phyloP scores from a whole-genome alignment of 2,329 filamentous ascomycete genomes.

The Penicillium sp. region DNA sequence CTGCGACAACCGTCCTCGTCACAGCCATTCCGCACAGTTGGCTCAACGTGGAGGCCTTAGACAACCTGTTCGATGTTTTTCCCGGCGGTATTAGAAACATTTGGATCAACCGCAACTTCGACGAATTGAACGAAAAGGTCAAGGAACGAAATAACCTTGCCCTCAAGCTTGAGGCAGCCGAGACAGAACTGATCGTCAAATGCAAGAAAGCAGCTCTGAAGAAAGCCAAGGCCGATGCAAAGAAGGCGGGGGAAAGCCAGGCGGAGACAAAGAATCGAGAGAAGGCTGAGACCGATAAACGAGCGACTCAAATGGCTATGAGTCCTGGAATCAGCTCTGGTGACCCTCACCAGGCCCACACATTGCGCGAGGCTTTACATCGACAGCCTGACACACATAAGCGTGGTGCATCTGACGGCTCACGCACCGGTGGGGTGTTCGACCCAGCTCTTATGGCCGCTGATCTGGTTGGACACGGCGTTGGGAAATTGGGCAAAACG shows the following conservation, averaged over 20 bases:
- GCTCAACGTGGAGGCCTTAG: constrained; percentile 79
- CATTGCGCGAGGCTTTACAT: constrained; percentile 49
- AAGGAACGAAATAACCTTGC: constrained; percentile 72
- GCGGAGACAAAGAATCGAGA: constrained; percentile 42
- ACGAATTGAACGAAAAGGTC: constrained; percentile 81
- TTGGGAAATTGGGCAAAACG: constrained; percentile 48
- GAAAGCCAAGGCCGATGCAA: constrained; percentile 63
- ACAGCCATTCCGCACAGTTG: constrained; percentile 88
- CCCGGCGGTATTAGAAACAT: constrained; percentile 93
- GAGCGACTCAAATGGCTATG: constrained; percentile 47
- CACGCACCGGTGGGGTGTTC: constrained; percentile 28
- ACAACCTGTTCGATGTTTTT: constrained; percentile 89
- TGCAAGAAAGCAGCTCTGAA: constrained; percentile 81
- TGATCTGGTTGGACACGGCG: constrained; percentile 53
- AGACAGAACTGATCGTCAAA: constrained; percentile 78
- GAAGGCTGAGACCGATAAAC: constrained; percentile 54
- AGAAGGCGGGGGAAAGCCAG: constrained; percentile 56
- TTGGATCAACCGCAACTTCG: constrained; percentile 92
- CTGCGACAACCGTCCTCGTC: constrained; percentile 92
- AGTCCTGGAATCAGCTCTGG: constrained; percentile 57
- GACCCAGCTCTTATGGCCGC: constrained; percentile 55
- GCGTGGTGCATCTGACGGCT: constrained; percentile 17
- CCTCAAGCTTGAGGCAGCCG: constrained; percentile 71
- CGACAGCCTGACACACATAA: constrained; percentile 16
- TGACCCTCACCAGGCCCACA: constrained; percentile 59